A percentile compares a stretch with the other conserved stretches of the same genome.
Evolutionary conservation across 208 protist genomes (phyloP).

Genomic region (Crithidia acanthocephali): DNA sequence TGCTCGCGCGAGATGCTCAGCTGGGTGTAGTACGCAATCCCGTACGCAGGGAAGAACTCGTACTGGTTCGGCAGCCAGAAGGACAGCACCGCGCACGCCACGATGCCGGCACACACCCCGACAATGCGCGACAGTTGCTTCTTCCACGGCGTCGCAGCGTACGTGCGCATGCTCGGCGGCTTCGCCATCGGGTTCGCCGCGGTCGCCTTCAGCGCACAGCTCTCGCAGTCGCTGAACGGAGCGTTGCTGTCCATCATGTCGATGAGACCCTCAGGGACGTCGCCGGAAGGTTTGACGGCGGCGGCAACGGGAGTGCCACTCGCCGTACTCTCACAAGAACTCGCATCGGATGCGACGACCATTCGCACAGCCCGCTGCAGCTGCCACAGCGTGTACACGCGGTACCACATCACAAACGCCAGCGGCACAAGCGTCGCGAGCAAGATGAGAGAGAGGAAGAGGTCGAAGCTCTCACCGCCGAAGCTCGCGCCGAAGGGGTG

Average conservation of each 20-base stretch:
- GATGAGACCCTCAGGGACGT: neutral
- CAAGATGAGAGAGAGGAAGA: slow-evolving; percentile 8
- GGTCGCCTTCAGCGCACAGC: neutral
- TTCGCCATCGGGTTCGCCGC: slow-evolving; percentile 14
- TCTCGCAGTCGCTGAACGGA: neutral
- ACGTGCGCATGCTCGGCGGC: slow-evolving; percentile 5
- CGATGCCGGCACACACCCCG: slow-evolving; percentile 20
- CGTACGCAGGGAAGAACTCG: slow-evolving; percentile 25
- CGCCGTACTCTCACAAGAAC: too few species aligned
- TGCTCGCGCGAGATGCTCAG: too few species aligned
- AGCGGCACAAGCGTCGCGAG: slow-evolving; percentile 37
- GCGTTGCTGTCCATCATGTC: neutral
- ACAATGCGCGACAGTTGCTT: slow-evolving; percentile 17
- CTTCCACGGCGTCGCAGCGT: neutral
- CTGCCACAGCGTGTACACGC: slow-evolving; percentile 3
- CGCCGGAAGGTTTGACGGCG: too few species aligned
- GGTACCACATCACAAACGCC: slow-evolving; percentile 21
- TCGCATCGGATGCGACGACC: neutral
- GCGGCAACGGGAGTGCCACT: too few species aligned
- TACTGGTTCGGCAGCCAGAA: slow-evolving; percentile 65
- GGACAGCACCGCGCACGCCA: slow-evolving; percentile 32
- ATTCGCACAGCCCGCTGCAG: neutral
- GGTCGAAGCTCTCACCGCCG: slow-evolving; percentile 6
- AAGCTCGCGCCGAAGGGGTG: neutral
- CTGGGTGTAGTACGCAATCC: slow-evolving; percentile 36